Percentiles rank a stretch among this genome's conserved stretches.
phyloP scores from a whole-genome alignment of 495 filamentous ascomycete species.

The Neurospora sp. region DNA sequence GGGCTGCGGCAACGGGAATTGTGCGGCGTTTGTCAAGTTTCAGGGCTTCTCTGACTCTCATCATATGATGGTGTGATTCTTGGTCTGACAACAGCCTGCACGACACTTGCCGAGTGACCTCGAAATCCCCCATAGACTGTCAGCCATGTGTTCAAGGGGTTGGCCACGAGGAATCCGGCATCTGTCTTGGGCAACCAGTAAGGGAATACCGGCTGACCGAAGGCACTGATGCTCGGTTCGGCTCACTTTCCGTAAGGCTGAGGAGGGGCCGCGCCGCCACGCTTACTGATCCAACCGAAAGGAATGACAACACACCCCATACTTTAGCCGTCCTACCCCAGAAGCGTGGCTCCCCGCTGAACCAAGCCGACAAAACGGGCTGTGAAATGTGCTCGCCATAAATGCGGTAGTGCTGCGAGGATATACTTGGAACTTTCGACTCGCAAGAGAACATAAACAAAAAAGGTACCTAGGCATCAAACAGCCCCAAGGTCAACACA shows the following conservation, averaged over 20 bases:
- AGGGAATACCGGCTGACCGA: neutral
- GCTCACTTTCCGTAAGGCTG: neutral
- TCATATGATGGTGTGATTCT: neutral
- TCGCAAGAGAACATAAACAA: neutral
- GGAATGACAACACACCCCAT: neutral
- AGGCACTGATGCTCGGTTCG: neutral
- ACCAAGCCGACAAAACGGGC: neutral
- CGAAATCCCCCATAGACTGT: neutral
- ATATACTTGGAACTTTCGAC: neutral
- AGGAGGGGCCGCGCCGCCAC: neutral
- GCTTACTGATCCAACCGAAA: neutral
- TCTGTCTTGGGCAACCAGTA: neutral
- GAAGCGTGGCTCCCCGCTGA: neutral
- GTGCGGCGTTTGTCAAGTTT: neutral
- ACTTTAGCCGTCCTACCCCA: neutral
- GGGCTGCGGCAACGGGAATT: neutral
- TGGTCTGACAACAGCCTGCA: neutral
- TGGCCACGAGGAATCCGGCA: neutral
- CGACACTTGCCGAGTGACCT: neutral
- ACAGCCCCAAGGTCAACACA: neutral
- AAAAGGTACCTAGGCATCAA: neutral
- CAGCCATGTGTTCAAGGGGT: neutral
- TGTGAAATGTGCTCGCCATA: neutral
- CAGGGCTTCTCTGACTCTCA: neutral
- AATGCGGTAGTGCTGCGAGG: neutral